These are phyloP conservation scores for Teratosphaeriaceae sp. DNA, from an alignment of 2,329 filamentous ascomycete genomes.

Conservation along the genomic window DNA sequence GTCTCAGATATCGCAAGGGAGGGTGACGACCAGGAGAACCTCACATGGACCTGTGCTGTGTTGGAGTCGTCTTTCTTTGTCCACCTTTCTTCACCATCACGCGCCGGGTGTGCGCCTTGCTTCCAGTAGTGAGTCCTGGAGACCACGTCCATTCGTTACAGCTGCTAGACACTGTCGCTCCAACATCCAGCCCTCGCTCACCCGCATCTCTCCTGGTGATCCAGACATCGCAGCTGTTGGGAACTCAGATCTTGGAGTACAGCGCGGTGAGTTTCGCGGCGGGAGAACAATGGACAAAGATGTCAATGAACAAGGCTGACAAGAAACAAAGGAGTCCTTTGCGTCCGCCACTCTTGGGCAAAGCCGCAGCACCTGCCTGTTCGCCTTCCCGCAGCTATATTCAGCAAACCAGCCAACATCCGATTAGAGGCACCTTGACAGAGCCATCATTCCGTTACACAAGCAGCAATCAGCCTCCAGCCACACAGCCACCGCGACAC, in stretches of 20 bases:
- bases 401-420: background rate
- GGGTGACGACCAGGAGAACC: background rate
- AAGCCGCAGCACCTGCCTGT: too few relatives aligned
- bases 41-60: background rate
- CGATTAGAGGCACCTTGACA: background rate
- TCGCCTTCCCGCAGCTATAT: too few relatives aligned
- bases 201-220: background rate
- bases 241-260: too few relatives aligned
- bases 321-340: too few relatives aligned
- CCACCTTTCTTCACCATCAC: background rate
- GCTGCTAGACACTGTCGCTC: background rate
- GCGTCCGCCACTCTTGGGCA: too few relatives aligned
- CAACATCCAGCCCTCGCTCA: background rate
- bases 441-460: background rate
- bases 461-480: background rate
- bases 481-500: background rate
- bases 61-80: background rate
- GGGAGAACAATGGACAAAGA: too few relatives aligned
- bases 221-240: background rate
- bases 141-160: conserved; percentile 11
- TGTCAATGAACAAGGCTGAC: too few relatives aligned
- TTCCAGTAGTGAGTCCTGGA: conserved; percentile 9
- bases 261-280: too few relatives aligned
- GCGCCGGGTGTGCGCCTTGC: background rate
- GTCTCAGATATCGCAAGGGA: conserved; percentile 1